phyloP scores from a whole-genome alignment of 495 filamentous ascomycete species.

The Symbiotaphrina buchneri region DNA sequence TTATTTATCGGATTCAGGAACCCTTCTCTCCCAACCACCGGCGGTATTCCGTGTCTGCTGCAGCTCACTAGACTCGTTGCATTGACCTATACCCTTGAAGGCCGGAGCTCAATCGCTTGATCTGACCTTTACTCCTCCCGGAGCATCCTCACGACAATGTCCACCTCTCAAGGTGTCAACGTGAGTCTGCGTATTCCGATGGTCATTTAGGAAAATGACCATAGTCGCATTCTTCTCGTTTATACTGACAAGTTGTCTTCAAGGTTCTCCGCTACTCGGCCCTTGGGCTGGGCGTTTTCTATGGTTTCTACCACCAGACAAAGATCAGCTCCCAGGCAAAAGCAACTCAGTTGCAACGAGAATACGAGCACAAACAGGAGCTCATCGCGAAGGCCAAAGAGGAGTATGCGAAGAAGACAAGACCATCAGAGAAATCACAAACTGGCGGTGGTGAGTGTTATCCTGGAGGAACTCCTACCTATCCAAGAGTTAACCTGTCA shows the following conservation, averaged over 20 bases:
- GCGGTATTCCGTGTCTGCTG: too few relatives aligned
- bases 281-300: slow-evolving; percentile 67
- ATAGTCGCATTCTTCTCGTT: background rate
- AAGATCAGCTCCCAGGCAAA: slow-evolving; percentile 43
- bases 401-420: slow-evolving; percentile 56
- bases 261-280: slow-evolving; percentile 93
- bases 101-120: too few relatives aligned
- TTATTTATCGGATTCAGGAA: too few relatives aligned
- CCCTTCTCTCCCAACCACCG: too few relatives aligned
- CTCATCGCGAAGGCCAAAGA: slow-evolving; percentile 82
- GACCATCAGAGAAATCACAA: slow-evolving; percentile 22
- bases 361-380: slow-evolving; percentile 68
- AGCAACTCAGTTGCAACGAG: slow-evolving; percentile 39
- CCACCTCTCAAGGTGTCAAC: slow-evolving; percentile 34
- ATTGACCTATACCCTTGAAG: too few relatives aligned
- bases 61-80: too few relatives aligned
- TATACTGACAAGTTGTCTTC: slow-evolving; percentile 4
- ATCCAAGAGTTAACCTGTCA: slow-evolving; percentile 7
- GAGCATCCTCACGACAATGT: slow-evolving; percentile 22
- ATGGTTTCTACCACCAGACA: slow-evolving; percentile 81
- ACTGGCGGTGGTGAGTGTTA: slow-evolving; percentile 35
- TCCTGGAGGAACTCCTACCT: slow-evolving; percentile 3
- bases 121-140: too few relatives aligned
- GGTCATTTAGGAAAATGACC: background rate
- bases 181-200: slow-evolving; percentile 19